Evolutionary conservation across 2,329 filamentous ascomycete genomes (phyloP).

Genomic region (Celoporthe dispersa): DNA sequence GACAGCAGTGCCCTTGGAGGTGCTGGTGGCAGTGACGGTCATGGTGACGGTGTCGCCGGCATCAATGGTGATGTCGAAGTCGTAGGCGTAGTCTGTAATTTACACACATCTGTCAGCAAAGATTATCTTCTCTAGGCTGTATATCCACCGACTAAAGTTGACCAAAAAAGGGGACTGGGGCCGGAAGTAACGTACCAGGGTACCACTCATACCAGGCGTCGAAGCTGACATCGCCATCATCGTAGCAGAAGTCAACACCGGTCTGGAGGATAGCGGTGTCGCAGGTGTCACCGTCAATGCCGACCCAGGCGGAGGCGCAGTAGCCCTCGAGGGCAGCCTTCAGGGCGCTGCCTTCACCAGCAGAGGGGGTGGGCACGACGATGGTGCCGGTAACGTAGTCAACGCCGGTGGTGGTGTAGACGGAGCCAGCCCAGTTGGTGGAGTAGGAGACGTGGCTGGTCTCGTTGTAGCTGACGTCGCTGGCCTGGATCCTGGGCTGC

Average conservation of each 20-base stretch:
- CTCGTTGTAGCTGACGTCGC: conserved; percentile 16
- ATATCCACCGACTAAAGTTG: no score
- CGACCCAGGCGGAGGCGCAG: conserved; percentile 59
- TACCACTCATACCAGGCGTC: conserved; percentile 66
- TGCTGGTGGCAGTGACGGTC: conserved; percentile 43
- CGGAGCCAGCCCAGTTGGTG: conserved; percentile 61
- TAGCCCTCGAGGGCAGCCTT: conserved; percentile 34
- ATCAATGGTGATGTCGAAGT: conserved; percentile 30
- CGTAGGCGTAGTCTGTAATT: conserved; percentile 46
- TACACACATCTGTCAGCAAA: background rate
- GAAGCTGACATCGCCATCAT: conserved; percentile 48
- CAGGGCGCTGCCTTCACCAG: conserved; percentile 42
- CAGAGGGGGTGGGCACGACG: conserved; percentile 53
- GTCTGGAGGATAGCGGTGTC: conserved; percentile 58
- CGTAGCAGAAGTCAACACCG: conserved; percentile 58
- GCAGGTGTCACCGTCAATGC: conserved; percentile 65
- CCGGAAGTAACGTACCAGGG: conserved; percentile 51
- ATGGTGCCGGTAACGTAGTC: conserved; percentile 56
- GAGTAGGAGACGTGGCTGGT: conserved; percentile 21
- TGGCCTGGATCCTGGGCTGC: conserved; percentile 17
- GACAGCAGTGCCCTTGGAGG: conserved; percentile 46
- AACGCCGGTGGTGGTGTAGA: conserved; percentile 54
- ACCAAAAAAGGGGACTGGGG: conserved; percentile 33
- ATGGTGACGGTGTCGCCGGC: conserved; percentile 34
- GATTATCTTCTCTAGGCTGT: background rate